Percentiles rank a stretch among this genome's conserved stretches.
phyloP scores from a whole-genome alignment of 2,329 filamentous ascomycete genomes.

The Geosmithia putterillii region DNA sequence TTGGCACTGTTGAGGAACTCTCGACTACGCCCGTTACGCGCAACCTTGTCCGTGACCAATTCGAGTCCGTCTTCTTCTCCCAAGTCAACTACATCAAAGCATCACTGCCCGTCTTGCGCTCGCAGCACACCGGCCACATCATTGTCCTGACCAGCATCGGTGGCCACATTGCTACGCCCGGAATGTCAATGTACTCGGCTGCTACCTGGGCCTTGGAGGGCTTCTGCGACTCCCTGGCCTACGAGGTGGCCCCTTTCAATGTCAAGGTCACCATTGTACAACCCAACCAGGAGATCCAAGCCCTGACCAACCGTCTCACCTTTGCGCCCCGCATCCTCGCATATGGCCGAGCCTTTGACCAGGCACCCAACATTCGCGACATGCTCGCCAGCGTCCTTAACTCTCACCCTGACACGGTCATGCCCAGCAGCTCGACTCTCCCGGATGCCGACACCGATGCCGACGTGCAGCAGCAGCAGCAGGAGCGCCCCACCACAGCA shows the following conservation, averaged over 20 bases:
- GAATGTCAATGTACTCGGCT: conserved; percentile 81
- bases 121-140: conserved; percentile 76
- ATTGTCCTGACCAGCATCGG: conserved; percentile 83
- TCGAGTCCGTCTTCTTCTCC: conserved; percentile 89
- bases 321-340: conserved; percentile 66
- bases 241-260: conserved; percentile 94
- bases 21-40: conserved; percentile 59
- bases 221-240: conserved; percentile 89
- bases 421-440: conserved; percentile 15
- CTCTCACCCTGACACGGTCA: conserved; percentile 53
- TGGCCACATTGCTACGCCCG: conserved; percentile 85
- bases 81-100: conserved; percentile 95
- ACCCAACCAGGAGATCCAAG: conserved; percentile 83
- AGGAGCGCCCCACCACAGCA: conserved; percentile 1
- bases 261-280: conserved; percentile 93
- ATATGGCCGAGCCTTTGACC: conserved; percentile 23
- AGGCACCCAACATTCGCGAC: conserved; percentile 70
- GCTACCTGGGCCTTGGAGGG: conserved; percentile 92
- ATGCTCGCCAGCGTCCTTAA: conserved; percentile 75
- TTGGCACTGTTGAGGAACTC: conserved; percentile 86
- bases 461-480: too few relatives aligned
- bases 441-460: not conserved
- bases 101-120: conserved; percentile 65
- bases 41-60: conserved; percentile 78
- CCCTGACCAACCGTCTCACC: conserved; percentile 76